Evolutionary conservation across 306 rosid genomes (phyloP).

Genomic region (Ammopiptanthus mongolicus): DNA sequence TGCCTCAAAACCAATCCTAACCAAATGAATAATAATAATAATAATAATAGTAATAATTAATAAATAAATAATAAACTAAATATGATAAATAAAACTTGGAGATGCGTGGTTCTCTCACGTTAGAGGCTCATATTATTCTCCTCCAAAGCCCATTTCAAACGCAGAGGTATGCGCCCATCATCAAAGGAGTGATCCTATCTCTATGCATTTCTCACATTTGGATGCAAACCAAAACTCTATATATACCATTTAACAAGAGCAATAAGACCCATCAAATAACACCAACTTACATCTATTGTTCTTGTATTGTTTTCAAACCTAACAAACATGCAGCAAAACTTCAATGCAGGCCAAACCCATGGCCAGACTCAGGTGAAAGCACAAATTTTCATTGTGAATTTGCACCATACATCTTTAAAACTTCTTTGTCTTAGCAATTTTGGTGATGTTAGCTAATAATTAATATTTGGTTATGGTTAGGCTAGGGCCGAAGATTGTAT

Average conservation of each 20-base stretch:
- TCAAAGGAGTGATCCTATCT: background rate
- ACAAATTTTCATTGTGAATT: background rate
- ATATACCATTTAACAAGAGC: background rate
- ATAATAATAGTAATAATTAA: too few species aligned
- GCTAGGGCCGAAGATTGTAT: slow-evolving; percentile 26
- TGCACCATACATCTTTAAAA: background rate
- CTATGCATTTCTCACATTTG: background rate
- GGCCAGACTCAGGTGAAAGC: slow-evolving; percentile 24
- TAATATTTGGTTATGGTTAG: slow-evolving; percentile 9
- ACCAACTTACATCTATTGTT: background rate
- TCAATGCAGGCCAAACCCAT: slow-evolving; percentile 36
- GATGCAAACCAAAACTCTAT: slow-evolving; percentile 13
- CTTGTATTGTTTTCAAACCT: background rate
- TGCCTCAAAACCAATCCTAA: too few species aligned
- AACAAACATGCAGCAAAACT: slow-evolving; percentile 49
- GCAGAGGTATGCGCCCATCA: slow-evolving; percentile 28
- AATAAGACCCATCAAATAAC: background rate
- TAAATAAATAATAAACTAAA: too few species aligned
- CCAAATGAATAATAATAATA: too few species aligned
- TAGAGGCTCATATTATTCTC: background rate
- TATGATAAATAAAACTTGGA: background rate
- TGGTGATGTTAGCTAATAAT: background rate
- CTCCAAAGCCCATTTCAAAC: slow-evolving; percentile 16
- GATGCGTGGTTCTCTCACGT: background rate
- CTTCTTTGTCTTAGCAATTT: background rate